A percentile compares a stretch with the other conserved stretches of the same genome.
phyloP scores from a whole-genome alignment of 257 asterid species.

The Solanum rostratum region DNA sequence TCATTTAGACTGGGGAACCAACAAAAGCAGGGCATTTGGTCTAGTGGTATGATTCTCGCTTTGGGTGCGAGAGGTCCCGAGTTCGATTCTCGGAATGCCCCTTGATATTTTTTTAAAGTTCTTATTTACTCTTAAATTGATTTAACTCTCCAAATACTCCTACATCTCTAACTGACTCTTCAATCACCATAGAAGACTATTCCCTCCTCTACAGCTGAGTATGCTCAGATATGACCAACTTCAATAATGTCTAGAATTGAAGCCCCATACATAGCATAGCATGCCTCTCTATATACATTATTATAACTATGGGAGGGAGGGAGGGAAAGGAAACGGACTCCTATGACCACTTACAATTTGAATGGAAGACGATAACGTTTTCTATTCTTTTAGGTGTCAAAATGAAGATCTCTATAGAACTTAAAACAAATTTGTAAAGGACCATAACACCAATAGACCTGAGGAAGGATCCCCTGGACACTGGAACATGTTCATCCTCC shows the following conservation, averaged over 20 bases:
- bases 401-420: background rate
- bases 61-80: slow-evolving; percentile 78
- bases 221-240: background rate
- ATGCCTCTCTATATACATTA: background rate
- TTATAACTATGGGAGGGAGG: background rate
- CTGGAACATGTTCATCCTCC: background rate
- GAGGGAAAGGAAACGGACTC: background rate
- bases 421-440: background rate
- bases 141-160: background rate
- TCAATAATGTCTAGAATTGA: background rate
- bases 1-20: background rate
- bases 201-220: background rate
- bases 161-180: background rate
- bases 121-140: background rate
- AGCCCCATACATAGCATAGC: background rate
- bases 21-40: slow-evolving; percentile 56
- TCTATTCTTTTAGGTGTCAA: background rate
- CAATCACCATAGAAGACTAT: background rate
- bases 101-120: background rate
- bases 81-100: slow-evolving; percentile 70
- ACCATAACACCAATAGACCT: background rate
- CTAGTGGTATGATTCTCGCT: slow-evolving; percentile 86
- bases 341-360: background rate
- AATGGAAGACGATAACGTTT: background rate
- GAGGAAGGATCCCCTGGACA: background rate